Percentiles rank a stretch among this genome's conserved stretches.
These are phyloP conservation scores for Microcyclospora tardicrescens DNA, from an alignment of 2,329 filamentous ascomycete genomes.

Conservation along the genomic window DNA sequence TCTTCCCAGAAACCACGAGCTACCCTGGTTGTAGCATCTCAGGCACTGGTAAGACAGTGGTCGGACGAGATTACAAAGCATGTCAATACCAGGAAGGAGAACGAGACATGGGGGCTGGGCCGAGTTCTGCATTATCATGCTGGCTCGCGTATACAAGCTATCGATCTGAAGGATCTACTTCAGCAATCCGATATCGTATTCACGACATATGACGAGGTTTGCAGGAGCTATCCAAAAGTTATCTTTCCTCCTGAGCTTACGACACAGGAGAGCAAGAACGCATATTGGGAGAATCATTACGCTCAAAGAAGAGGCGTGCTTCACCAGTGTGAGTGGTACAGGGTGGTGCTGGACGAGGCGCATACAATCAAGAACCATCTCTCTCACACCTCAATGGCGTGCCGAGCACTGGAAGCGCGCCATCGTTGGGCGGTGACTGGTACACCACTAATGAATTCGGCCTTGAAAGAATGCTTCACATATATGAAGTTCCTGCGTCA, in stretches of 20 bases:
- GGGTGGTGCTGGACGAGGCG: conserved; percentile 74
- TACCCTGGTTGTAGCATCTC: conserved; percentile 32
- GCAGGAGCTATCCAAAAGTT: conserved; percentile 30
- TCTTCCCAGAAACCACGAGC: conserved; percentile 15
- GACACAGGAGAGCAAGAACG: conserved; percentile 27
- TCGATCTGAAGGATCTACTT: conserved; percentile 6
- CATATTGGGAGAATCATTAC: conserved; percentile 24
- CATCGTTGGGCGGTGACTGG: conserved; percentile 33
- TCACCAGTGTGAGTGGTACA: conserved; percentile 32
- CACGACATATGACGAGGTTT: conserved; percentile 32
- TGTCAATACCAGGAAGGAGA: conserved; percentile 2
- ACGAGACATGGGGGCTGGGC: conserved; percentile 12
- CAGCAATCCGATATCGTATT: conserved; percentile 19
- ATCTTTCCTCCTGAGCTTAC: conserved; percentile 24
- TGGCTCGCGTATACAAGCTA: conserved; percentile 4
- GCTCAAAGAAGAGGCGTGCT: conserved; percentile 24
- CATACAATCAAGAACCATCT: conserved; percentile 76
- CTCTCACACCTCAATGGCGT: conserved; percentile 31
- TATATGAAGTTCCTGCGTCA: conserved; percentile 35
- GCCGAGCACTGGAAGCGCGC: conserved; percentile 26
- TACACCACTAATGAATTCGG: conserved; percentile 19
- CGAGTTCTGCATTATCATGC: conserved; percentile 8
- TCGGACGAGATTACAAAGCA: conserved; percentile 17
- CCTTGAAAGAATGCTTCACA: conserved; percentile 21
- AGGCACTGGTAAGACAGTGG: conserved; percentile 31